Conservation (phyloP, 2,329 filamentous ascomycete species). For the Xylariaceae sp. region DNA sequence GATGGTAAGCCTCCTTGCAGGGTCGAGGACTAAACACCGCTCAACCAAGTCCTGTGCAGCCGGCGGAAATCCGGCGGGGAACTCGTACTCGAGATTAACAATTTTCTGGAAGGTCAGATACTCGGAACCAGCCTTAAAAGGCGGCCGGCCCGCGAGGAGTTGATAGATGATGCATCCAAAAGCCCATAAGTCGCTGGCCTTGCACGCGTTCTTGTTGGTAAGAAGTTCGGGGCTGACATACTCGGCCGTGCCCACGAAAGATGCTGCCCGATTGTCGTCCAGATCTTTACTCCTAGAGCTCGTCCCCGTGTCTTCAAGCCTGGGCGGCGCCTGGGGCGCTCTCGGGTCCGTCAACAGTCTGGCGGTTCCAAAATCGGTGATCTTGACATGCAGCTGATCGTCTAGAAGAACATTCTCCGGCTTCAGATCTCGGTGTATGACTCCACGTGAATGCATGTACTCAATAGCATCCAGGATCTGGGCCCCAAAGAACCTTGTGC, state of each 20-base stretch:
- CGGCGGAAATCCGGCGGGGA: slow-evolving; percentile 83
- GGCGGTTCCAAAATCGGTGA: slow-evolving; percentile 98
- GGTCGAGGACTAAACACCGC: slow-evolving; percentile 86
- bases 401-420: slow-evolving; percentile 96
- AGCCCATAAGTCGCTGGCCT: slow-evolving; percentile 96
- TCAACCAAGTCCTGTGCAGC: slow-evolving; percentile 89
- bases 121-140: slow-evolving; percentile 94
- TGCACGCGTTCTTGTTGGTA: slow-evolving; percentile 95
- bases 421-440: slow-evolving; percentile 96
- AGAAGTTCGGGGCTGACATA: slow-evolving; percentile 98
- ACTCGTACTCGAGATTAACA: slow-evolving; percentile 90
- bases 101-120: slow-evolving; percentile 99
- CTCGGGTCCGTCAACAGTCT: slow-evolving; percentile 75
- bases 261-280: slow-evolving; percentile 78
- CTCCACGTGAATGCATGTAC: slow-evolving; percentile 95
- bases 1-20: slow-evolving; percentile 78
- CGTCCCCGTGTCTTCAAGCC: slow-evolving; percentile 42
- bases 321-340: slow-evolving; percentile 46
- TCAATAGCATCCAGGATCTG: slow-evolving; percentile 96
- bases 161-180: slow-evolving; percentile 99
- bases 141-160: slow-evolving; percentile 89
- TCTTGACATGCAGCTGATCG: slow-evolving; percentile 96
- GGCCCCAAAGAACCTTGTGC: slow-evolving; percentile 89
- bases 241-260: slow-evolving; percentile 96
- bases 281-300: slow-evolving; percentile 42